Evolutionary conservation across 768 basidiomycete species (phyloP).

Genomic region (Hydnomerulius pinastri): DNA sequence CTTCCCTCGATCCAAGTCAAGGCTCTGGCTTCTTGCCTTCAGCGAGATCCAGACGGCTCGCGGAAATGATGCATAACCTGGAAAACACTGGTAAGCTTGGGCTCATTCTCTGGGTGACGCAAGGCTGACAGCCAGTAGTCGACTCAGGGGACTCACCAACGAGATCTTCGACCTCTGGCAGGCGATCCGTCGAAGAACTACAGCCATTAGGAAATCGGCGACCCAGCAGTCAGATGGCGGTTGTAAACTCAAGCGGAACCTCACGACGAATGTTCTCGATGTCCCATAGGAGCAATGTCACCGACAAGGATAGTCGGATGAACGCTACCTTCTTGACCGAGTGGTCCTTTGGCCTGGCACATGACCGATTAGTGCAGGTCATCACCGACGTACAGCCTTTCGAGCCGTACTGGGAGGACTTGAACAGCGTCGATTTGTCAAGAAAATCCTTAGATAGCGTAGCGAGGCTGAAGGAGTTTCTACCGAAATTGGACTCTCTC

Average conservation of each 20-base stretch:
- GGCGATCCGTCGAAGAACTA: constrained; percentile 45
- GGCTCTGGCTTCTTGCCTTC: constrained; percentile 49
- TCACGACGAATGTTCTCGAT: constrained; percentile 47
- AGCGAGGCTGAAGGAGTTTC: constrained; percentile 81
- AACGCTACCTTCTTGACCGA: constrained; percentile 87
- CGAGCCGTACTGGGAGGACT: constrained; percentile 90
- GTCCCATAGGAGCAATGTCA: constrained; percentile 41
- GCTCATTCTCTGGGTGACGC: constrained; percentile 4
- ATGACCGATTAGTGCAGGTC: constrained; percentile 85
- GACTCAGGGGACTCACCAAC: constrained; percentile 58
- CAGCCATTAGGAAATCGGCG: constrained; percentile 47
- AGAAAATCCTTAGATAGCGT: constrained; percentile 63
- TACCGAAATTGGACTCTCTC: constrained; percentile 76
- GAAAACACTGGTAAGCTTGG: constrained; percentile 61
- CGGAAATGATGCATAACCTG: constrained; percentile 74
- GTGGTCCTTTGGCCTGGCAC: constrained; percentile 94
- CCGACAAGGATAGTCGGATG: constrained; percentile 32
- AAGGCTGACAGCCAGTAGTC: constrained; percentile 12
- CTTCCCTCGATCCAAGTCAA: constrained; percentile 19
- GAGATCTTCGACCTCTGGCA: constrained; percentile 48
- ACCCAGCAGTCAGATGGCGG: constrained; percentile 34
- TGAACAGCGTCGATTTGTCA: constrained; percentile 72
- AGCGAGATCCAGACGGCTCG: constrained; percentile 76
- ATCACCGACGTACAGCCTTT: constrained; percentile 96
- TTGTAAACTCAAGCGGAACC: constrained; percentile 21